Conservation (phyloP, 352 stramenopile genomes). For the Globisporangium cystogenes region DNA sequence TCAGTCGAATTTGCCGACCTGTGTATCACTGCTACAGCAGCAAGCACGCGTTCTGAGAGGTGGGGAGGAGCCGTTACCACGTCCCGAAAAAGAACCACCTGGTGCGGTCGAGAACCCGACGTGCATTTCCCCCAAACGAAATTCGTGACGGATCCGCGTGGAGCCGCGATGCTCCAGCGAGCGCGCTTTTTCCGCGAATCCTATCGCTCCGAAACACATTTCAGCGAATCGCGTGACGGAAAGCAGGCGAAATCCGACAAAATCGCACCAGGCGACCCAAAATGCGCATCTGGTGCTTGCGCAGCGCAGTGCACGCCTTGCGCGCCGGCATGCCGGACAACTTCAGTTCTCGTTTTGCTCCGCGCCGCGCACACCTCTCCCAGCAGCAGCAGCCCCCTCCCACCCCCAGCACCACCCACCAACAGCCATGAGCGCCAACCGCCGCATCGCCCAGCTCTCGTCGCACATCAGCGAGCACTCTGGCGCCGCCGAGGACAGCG, state of each 20-base stretch:
- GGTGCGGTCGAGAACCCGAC: constrained; percentile 1
- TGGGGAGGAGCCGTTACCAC: constrained; percentile 7
- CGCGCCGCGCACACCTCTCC: constrained; percentile 16
- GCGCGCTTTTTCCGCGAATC: neutral
- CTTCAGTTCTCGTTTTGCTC: constrained; percentile 36
- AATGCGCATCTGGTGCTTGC: too few relatives aligned
- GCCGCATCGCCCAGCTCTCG: constrained; percentile 72
- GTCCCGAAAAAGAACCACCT: constrained; percentile 12
- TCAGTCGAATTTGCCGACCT: too few relatives aligned
- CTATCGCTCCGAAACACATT: neutral
- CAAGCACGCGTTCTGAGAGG: too few relatives aligned
- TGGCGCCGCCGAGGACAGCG: constrained; percentile 50
- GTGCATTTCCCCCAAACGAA: constrained; percentile 23
- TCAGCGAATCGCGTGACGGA: constrained; percentile 8
- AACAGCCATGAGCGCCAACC: constrained; percentile 48
- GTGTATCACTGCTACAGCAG: too few relatives aligned
- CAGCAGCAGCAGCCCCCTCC: constrained; percentile 1
- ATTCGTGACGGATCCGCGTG: constrained; percentile 52
- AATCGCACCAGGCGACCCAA: too few relatives aligned
- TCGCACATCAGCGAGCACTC: constrained; percentile 59
- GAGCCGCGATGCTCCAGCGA: constrained; percentile 7
- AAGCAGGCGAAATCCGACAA: neutral
- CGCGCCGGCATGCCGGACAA: too few relatives aligned
- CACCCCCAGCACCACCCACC: neutral
- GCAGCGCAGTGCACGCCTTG: neutral